Base-by-base conservation (phyloP, 2,329 filamentous ascomycete genomes). In the Xylariaceae sp. region DNA sequence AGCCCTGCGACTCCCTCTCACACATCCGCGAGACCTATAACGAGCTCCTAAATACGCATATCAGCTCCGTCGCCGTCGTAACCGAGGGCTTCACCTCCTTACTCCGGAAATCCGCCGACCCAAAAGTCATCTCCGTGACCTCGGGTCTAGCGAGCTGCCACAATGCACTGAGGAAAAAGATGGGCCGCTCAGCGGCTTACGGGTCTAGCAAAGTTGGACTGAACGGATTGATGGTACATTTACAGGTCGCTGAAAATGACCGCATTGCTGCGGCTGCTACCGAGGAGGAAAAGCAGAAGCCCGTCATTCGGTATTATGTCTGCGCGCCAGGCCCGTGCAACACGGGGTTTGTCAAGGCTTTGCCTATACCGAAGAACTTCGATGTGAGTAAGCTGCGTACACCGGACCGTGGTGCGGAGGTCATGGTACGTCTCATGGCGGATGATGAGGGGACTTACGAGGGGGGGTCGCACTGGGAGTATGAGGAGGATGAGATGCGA, bases 231-330 rank as follows among this genome's bases (percentile, higher is more conserved):
- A 37, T 37, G 7, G 46, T 37, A 22, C 46, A 48, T 27, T 17
- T 48, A 16, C 46, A 48, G 37, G 42, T 40, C 17, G 21, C 22
- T 7, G 46, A 48, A 38, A 44, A 43, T 22, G 46, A 48, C 23
- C 46, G 42, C 4, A n/a, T 38, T 14, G 42, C 33, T 6, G 17
- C 5, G 4, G 42, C 34, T 10, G 38, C 22, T 12, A 20, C 10
- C 19, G 33, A 27, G 8, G 22, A 12, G 2, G 37, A 14, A 8
- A 36, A 27, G 6, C n/a, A n/a, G n/a, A 33, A 33, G 39, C 46
- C 46, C 19, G 19, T 36, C 1, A 48, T 48, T 16, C 29, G 38
- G 4, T 41, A 33, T 29, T 48, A 34, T 25, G 19, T 19, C 2
- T 39, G 22, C 19, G 37, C 36, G 11, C 45, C 45, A 2, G 45